phyloP scores from a whole-genome alignment of 257 asterid species.

The Solanum pinnatisectum region DNA sequence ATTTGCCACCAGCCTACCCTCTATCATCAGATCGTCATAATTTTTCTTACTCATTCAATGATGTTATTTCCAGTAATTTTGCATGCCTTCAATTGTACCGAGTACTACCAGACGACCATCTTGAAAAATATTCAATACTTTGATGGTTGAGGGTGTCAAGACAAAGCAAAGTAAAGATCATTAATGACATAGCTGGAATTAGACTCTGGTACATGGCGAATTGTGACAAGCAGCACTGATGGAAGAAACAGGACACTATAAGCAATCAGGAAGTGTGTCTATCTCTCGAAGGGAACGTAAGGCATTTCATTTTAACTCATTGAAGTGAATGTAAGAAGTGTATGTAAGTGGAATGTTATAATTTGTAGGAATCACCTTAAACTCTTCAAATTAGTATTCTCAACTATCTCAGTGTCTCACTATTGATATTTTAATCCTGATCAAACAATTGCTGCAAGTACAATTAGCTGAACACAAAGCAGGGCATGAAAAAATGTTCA shows the following conservation, averaged over 20 bases:
- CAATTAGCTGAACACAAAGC: neutral
- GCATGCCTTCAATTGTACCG: neutral
- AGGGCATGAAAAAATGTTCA: neutral
- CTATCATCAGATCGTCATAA: neutral
- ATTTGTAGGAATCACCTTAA: neutral
- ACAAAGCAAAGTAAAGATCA: neutral
- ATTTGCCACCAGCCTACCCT: neutral
- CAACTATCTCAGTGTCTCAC: neutral
- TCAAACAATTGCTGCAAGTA: neutral
- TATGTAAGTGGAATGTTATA: neutral
- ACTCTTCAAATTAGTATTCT: neutral
- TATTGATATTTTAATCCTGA: neutral
- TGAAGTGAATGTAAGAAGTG: neutral
- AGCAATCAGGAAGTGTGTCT: neutral
- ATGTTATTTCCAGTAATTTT: neutral
- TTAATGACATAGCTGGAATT: neutral
- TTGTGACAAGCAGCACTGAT: neutral
- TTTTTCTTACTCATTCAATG: neutral
- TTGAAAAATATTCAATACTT: neutral
- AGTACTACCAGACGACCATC: neutral
- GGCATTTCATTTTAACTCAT: neutral
- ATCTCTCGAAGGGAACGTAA: neutral
- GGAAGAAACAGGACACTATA: neutral
- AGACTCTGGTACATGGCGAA: neutral
- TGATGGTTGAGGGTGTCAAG: neutral